These are phyloP conservation scores for Russula dissimulans DNA, from an alignment of 768 basidiomycete genomes.

Conservation along the genomic window DNA sequence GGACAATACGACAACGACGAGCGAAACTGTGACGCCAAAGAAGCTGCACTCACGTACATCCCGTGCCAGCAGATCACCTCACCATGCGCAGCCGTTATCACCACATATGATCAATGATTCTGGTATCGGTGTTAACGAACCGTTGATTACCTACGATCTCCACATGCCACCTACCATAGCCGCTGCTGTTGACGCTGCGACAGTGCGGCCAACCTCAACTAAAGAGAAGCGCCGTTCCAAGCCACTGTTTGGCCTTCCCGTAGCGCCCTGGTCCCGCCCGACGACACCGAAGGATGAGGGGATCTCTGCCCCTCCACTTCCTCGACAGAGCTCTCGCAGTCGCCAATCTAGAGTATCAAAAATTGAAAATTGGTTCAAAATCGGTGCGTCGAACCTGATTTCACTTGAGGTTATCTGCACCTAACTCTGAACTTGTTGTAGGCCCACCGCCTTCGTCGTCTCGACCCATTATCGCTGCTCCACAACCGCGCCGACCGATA, in stretches of 20 bases:
- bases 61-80: conserved; percentile 8
- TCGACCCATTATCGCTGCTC: conserved; percentile 3
- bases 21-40: conserved; percentile 46
- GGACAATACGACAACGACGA: conserved; percentile 52
- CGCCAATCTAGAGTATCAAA: conserved; percentile 4
- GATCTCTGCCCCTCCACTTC: not conserved
- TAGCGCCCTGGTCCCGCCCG: conserved; percentile 8
- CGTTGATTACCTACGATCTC: conserved; percentile 13
- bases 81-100: not conserved
- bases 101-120: conserved; percentile 8
- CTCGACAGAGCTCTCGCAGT: not conserved
- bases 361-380: conserved; percentile 12
- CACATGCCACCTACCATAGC: conserved; percentile 19
- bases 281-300: conserved; percentile 1
- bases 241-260: conserved; percentile 33
- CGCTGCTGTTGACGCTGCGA: conserved; percentile 1
- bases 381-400: not conserved
- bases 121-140: conserved; percentile 12
- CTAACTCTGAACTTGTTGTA: not conserved
- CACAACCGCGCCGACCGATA: not conserved
- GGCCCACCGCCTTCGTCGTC: not conserved
- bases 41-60: conserved; percentile 13
- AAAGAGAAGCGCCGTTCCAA: conserved; percentile 32
- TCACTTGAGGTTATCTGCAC: not conserved
- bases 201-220: conserved; percentile 21